Conservation (phyloP, 2,329 filamentous ascomycete genomes). For the Proliferodiscus dingleyae region DNA sequence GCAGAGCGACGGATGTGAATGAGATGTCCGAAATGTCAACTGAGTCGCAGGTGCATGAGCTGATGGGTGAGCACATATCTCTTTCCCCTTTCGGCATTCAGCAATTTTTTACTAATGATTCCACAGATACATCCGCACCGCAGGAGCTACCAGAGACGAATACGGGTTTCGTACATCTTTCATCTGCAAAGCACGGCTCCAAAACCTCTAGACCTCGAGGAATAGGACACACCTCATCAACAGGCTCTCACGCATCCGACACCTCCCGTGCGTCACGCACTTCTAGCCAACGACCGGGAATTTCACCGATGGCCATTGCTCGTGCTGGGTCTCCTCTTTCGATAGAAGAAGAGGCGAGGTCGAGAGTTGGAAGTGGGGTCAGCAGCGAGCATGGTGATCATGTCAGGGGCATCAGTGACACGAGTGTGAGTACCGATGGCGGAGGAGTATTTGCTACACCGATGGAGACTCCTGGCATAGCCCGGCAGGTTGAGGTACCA, state of each 20-base stretch:
- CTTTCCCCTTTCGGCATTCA: not conserved
- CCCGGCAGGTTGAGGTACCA: no score
- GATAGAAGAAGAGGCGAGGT: not conserved
- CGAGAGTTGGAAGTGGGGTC: slow-evolving; percentile 12
- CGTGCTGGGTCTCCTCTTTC: slow-evolving; percentile 17
- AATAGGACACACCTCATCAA: slow-evolving; percentile 15
- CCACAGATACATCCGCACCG: slow-evolving; percentile 24
- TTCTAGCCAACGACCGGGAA: slow-evolving; percentile 3
- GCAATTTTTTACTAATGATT: not conserved
- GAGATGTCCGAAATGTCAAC: slow-evolving; percentile 24
- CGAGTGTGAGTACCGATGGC: slow-evolving; percentile 22
- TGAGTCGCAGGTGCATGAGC: slow-evolving; percentile 29
- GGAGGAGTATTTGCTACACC: slow-evolving; percentile 11
- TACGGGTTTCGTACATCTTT: slow-evolving; percentile 17
- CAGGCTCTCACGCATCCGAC: slow-evolving; percentile 18
- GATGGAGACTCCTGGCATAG: not conserved
- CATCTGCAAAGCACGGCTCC: not conserved
- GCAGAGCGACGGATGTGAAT: not conserved
- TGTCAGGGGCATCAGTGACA: slow-evolving; percentile 25
- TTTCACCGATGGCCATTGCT: slow-evolving; percentile 10
- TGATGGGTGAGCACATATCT: slow-evolving; percentile 28
- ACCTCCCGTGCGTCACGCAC: slow-evolving; percentile 10
- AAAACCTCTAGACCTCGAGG: slow-evolving; percentile 5
- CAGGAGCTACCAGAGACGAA: slow-evolving; percentile 21
- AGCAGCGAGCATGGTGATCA: slow-evolving; percentile 17